Conservation (phyloP, 345 rosid species). For the Boechera retrofracta region DNA sequence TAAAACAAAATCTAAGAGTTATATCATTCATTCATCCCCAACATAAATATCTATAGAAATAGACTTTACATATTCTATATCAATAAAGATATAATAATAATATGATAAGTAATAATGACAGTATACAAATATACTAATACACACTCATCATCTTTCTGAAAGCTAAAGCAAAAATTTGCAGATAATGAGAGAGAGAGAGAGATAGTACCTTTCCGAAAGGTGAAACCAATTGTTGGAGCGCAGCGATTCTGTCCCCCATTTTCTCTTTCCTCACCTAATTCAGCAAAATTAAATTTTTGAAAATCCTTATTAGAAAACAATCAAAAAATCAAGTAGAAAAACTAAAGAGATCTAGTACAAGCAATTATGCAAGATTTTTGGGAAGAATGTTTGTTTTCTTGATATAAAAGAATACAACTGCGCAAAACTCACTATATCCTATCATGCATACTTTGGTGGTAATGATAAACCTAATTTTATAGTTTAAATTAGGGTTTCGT, state of each 20-base stretch:
- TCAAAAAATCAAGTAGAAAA: neutral
- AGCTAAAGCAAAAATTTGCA: slow-evolving; percentile 43
- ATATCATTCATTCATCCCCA: slow-evolving; percentile 39
- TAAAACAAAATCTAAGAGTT: slow-evolving; percentile 43
- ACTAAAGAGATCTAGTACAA: slow-evolving; percentile 1
- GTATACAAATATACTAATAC: slow-evolving; percentile 47
- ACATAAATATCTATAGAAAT: slow-evolving; percentile 25
- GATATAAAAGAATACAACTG: neutral
- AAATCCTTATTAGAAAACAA: neutral
- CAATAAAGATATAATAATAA: slow-evolving; percentile 17
- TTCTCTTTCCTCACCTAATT: slow-evolving; percentile 97
- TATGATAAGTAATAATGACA: slow-evolving; percentile 39
- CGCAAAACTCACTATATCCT: neutral
- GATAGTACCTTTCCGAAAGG: slow-evolving; percentile 98
- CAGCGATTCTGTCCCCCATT: slow-evolving; percentile 99
- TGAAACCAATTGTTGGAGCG: slow-evolving; percentile 99
- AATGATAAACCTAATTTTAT: slow-evolving; percentile 9
- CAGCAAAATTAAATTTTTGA: slow-evolving; percentile 6
- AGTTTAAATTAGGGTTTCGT: slow-evolving; percentile 15
- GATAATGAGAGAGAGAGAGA: slow-evolving; percentile 36
- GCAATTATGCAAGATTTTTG: slow-evolving; percentile 23
- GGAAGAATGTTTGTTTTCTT: slow-evolving; percentile 40
- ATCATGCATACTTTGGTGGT: neutral
- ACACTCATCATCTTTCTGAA: slow-evolving; percentile 50
- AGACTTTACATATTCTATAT: slow-evolving; percentile 15